Conservation (phyloP, 352 stramenopile genomes). For the Pythium sp. region DNA sequence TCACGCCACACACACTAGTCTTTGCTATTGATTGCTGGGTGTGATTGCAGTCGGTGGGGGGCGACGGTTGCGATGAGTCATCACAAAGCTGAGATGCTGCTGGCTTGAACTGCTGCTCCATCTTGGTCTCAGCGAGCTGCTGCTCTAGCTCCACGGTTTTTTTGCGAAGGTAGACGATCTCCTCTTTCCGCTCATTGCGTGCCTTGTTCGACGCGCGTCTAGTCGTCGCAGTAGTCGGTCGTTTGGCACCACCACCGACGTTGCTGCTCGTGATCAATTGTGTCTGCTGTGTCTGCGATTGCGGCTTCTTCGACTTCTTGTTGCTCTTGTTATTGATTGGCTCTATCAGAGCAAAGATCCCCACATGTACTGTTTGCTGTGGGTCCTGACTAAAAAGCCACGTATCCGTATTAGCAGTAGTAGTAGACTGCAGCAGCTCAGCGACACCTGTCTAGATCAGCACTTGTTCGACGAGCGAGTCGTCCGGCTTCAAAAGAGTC, state of each 20-base stretch:
- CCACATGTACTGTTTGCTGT: no score
- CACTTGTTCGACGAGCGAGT: not conserved
- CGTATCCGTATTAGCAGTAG: no score
- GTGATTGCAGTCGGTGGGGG: not conserved
- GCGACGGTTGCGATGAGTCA: not conserved
- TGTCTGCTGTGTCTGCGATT: no score
- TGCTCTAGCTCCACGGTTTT: constrained; percentile 22
- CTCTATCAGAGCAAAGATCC: no score
- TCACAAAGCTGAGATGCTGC: not conserved
- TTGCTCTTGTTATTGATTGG: not conserved
- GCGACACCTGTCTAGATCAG: not conserved
- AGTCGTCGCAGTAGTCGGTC: not conserved
- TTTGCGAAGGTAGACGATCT: constrained; percentile 29
- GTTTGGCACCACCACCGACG: not conserved
- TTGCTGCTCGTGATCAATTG: not conserved
- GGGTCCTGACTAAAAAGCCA: no score
- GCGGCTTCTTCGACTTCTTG: not conserved
- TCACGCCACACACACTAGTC: constrained; percentile 9
- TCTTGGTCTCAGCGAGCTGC: constrained; percentile 14
- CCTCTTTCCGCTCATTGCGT: constrained; percentile 23
- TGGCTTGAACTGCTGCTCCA: not conserved
- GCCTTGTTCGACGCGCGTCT: constrained; percentile 14
- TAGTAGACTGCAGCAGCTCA: not conserved
- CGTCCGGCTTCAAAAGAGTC: not conserved
- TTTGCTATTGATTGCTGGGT: not conserved